Conservation (phyloP, 208 protist species). For the Leishmania gerbilli region DNA sequence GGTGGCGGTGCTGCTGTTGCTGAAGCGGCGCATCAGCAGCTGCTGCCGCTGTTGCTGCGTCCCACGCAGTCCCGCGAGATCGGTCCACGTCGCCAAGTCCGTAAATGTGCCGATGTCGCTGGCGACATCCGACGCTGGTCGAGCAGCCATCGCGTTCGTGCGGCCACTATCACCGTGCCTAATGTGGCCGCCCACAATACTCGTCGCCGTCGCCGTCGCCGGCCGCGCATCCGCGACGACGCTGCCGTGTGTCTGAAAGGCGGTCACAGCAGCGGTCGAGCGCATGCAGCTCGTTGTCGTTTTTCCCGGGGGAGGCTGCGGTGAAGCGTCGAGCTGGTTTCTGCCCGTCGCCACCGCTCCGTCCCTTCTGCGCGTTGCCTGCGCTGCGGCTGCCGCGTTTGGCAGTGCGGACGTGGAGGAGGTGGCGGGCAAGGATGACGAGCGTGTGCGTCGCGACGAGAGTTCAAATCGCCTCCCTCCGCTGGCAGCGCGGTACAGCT, state of each 20-base stretch:
- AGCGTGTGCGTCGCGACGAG: too few relatives aligned
- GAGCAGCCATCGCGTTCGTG: background rate
- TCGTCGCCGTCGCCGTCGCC: slow-evolving; percentile 1
- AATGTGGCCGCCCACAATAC: background rate
- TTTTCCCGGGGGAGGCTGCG: background rate
- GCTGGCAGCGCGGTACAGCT: background rate
- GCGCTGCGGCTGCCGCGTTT: background rate
- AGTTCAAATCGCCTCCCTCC: background rate
- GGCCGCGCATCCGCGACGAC: slow-evolving; percentile 28
- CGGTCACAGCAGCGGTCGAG: background rate
- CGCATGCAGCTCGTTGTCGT: background rate
- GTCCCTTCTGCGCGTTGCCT: background rate
- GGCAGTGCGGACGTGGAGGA: background rate
- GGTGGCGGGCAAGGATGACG: background rate
- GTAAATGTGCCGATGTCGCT: background rate
- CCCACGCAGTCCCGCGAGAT: slow-evolving; percentile 1
- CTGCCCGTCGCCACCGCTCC: background rate
- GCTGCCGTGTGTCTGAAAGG: slow-evolving; percentile 27
- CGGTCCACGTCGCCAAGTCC: background rate
- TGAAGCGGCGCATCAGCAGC: background rate
- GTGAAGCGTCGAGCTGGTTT: background rate
- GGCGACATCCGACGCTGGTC: background rate
- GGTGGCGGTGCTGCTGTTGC: slow-evolving; percentile 13
- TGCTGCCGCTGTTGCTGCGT: slow-evolving; percentile 10
- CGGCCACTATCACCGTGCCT: background rate